Evolutionary conservation across 1,284 basidiomycete genomes (phyloP).

Genomic region (Schizophyllum amplum): DNA sequence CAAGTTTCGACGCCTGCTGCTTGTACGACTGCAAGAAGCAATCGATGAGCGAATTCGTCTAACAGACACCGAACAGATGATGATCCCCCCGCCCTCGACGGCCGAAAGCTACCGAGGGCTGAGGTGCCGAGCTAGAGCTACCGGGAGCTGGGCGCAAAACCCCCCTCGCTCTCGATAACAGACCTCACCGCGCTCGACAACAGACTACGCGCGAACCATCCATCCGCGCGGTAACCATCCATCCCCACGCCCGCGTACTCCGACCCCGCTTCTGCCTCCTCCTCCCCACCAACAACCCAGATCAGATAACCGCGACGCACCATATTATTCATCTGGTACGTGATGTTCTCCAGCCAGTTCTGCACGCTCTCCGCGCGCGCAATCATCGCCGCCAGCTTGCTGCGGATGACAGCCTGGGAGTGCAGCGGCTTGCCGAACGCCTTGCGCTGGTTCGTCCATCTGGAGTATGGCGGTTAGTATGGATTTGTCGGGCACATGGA

Average conservation of each 20-base stretch:
- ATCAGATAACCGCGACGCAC: conserved; percentile 3
- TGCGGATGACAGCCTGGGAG: conserved; percentile 77
- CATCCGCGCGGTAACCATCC: too few relatives aligned
- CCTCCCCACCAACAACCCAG: not conserved
- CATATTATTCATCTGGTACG: conserved; percentile 91
- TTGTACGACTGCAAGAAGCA: not conserved
- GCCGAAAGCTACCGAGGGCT: conserved; percentile 15
- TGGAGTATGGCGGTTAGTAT: not conserved
- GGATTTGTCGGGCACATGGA: too few relatives aligned
- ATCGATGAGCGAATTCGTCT: not conserved
- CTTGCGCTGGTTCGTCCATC: conserved; percentile 69
- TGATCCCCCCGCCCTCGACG: too few relatives aligned
- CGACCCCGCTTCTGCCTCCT: not conserved
- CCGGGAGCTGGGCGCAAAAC: too few relatives aligned
- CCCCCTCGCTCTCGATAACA: too few relatives aligned
- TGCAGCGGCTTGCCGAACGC: conserved; percentile 83
- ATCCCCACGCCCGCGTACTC: not conserved
- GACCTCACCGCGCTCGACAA: too few relatives aligned
- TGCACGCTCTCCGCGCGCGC: conserved; percentile 69
- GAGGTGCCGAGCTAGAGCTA: too few relatives aligned
- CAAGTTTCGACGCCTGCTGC: not conserved
- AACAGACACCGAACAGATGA: conserved; percentile 20
- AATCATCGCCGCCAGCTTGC: conserved; percentile 83
- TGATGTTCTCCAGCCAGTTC: conserved; percentile 85
- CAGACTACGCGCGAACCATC: too few relatives aligned